phyloP scores from a whole-genome alignment of 345 rosid species.

The Arabidopsis arenosa region DNA sequence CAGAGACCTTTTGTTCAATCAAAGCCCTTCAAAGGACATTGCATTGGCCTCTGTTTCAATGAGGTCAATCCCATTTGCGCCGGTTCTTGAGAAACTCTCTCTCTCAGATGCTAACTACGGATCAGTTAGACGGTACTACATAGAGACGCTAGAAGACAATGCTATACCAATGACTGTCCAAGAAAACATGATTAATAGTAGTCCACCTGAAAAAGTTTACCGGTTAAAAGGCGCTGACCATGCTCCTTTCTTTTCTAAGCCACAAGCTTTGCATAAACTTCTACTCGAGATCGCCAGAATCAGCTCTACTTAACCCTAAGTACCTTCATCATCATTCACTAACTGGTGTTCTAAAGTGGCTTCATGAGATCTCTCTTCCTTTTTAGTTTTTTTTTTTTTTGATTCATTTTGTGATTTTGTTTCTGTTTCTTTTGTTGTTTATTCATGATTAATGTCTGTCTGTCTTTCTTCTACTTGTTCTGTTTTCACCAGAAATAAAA shows the following conservation, averaged over 20 bases:
- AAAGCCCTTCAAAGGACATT: conserved; percentile 87
- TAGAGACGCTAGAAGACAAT: conserved; percentile 77
- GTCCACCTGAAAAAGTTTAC: conserved; percentile 81
- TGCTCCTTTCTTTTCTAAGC: conserved; percentile 99
- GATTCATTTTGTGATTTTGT: conserved; percentile 18
- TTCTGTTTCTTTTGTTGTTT: conserved; percentile 9
- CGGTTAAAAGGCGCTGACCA: conserved; percentile 91
- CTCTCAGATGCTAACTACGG: conserved; percentile 75
- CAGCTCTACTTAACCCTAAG: neutral
- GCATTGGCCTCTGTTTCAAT: conserved; percentile 95
- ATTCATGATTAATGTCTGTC: neutral
- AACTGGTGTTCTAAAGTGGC: conserved; percentile 21
- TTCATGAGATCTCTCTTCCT: neutral
- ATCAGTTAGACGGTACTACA: conserved; percentile 79
- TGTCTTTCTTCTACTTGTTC: conserved; percentile 2
- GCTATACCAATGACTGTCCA: conserved; percentile 80
- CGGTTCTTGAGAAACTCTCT: conserved; percentile 84
- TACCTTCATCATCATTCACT: conserved; percentile 24
- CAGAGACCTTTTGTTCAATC: conserved; percentile 79
- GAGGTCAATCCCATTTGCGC: conserved; percentile 93
- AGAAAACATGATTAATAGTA: conserved; percentile 75
- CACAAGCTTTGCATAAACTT: conserved; percentile 90
- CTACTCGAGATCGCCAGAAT: conserved; percentile 79
- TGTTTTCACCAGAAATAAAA: conserved; percentile 19
- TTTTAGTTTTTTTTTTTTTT: neutral